A percentile compares a stretch with the other conserved stretches of the same genome.
Evolutionary conservation across 495 filamentous ascomycete genomes (phyloP).

Genomic region (Tuber indicum): DNA sequence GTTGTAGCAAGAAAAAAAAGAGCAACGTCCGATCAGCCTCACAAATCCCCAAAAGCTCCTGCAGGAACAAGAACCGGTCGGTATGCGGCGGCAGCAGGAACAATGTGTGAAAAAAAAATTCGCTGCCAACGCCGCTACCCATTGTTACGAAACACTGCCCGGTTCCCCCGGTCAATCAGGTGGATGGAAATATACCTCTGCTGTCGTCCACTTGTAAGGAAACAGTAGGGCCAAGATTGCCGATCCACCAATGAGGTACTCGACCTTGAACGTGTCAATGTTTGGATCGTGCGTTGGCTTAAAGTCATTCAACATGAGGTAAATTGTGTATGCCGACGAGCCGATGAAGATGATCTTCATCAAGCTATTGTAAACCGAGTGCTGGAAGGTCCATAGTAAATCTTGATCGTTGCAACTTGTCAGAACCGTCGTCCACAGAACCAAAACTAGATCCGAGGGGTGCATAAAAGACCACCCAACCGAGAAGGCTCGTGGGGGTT

Average conservation of each 20-base stretch:
- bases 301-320: conserved; percentile 93
- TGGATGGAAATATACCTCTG: conserved; percentile 74
- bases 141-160: conserved; percentile 88
- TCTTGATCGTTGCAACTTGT: conserved; percentile 49
- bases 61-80: conserved; percentile 89
- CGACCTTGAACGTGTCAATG: conserved; percentile 90
- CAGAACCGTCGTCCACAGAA: conserved; percentile 2
- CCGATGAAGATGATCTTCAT: conserved; percentile 95
- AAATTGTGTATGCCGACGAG: conserved; percentile 85
- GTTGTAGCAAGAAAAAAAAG: conserved; percentile 23
- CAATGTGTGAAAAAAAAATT: conserved; percentile 89
- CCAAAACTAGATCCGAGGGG: not conserved
- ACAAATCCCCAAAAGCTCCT: conserved; percentile 51
- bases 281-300: conserved; percentile 93
- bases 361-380: conserved; percentile 77
- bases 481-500: not conserved
- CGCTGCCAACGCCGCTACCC: conserved; percentile 89
- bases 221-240: conserved; percentile 72
- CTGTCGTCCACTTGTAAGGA: conserved; percentile 65
- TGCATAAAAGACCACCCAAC: not conserved
- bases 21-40: conserved; percentile 30
- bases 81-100: conserved; percentile 80
- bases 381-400: conserved; percentile 76
- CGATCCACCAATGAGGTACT: conserved; percentile 79
- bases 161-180: conserved; percentile 94